These are phyloP conservation scores for Malassezia slooffiae DNA, from an alignment of 1,284 basidiomycete genomes.

Conservation along the genomic window DNA sequence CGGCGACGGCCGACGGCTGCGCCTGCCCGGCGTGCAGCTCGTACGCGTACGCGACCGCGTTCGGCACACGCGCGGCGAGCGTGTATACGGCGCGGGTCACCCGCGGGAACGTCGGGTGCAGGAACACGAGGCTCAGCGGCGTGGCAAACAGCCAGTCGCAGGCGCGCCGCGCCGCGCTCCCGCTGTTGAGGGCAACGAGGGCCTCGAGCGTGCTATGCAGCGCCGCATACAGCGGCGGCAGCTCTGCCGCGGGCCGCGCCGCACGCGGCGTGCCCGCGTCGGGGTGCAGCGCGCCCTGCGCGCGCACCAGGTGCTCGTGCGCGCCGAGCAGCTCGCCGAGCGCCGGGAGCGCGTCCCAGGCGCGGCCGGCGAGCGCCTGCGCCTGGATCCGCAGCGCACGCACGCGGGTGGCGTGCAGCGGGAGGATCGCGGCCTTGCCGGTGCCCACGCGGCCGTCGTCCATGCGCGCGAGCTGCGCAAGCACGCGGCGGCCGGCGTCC, in stretches of 20 bases:
- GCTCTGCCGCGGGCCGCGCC: too few species aligned
- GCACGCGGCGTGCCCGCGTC: too few species aligned
- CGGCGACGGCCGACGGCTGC: background rate
- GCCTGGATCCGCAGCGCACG: background rate
- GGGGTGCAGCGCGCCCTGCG: too few species aligned
- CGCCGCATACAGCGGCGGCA: too few species aligned
- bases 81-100: slow-evolving; percentile 11
- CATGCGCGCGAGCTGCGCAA: too few species aligned
- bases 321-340: background rate
- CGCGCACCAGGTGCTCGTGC: too few species aligned
- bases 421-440: too few species aligned
- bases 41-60: slow-evolving; percentile 1
- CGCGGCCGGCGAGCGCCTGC: background rate
- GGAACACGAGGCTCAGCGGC: slow-evolving; percentile 8
- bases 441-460: too few species aligned
- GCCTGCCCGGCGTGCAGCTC: background rate
- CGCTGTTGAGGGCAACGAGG: too few species aligned
- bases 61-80: background rate
- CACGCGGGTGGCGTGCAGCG: too few species aligned
- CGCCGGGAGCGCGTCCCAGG: background rate
- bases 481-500: background rate
- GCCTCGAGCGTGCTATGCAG: too few species aligned
- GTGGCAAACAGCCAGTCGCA: slow-evolving; percentile 4
- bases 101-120: slow-evolving; percentile 12
- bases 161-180: too few species aligned